Evolutionary conservation across 306 rosid species (phyloP), one percentile per base, ranked within the genome.

Genomic region (Cicer judaicum): DNA sequence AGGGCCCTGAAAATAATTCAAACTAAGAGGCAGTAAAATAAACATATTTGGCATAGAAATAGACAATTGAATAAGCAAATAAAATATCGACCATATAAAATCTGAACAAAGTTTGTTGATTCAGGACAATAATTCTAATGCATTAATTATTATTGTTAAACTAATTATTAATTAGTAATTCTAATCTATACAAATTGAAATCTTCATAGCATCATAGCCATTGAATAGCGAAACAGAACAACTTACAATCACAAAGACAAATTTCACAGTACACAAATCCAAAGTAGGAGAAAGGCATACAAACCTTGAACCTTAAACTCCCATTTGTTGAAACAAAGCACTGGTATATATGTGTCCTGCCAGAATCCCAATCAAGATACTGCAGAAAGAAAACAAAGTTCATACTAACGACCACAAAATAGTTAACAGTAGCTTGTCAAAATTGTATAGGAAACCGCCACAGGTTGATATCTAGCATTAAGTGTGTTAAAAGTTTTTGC

Each of bases 241-340:
- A 29, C 36, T 52, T 59, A 52, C 18, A 64, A 64, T 12, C 65
- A 50, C 72, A 52, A 39, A 2, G 3, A 73, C 40, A 47, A 64
- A 7, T 54, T 68, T n/a, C 19, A 14, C 57, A 24, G 48, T 4
- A 16, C 16, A 50, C 67, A 53, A 63, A 46, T 15, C 57, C 44
- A 64, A 64, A 62, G 41, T 29, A 53, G 50, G 43, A 38, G 60
- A 65, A 55, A 78, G 44, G 74, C 6, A 21, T 49, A 64, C 88
- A 74, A 68, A 93, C 98, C 98, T 93, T 90, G 80, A 93, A 86
- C 49, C 15, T 80, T 73, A 74, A 73, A 72, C 80, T 79, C 72
- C 96, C 97, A 55, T 85, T 77, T 13, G 65, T 2, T 64, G 78
- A 64, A 72, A 93, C 90, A 72, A 86, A 36, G 74, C 98, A 89